phyloP scores from a whole-genome alignment of 1,284 basidiomycete genomes.

The Trametes versicolor region DNA sequence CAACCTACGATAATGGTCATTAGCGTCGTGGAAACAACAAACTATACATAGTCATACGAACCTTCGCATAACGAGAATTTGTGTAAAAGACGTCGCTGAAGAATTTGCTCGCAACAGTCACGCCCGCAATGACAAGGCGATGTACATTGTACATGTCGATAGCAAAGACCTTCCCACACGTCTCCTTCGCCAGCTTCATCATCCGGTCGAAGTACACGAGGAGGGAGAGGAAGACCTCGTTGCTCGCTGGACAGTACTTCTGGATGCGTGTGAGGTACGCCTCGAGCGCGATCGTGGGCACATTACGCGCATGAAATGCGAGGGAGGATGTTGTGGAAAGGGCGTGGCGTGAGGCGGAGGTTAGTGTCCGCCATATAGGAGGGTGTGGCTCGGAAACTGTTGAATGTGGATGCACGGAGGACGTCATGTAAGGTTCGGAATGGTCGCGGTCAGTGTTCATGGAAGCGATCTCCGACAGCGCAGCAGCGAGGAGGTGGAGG shows the following conservation, averaged over 20 bases:
- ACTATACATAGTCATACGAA: conserved; percentile 49
- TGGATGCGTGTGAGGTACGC: conserved; percentile 95
- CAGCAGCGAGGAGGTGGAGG: conserved; percentile 87
- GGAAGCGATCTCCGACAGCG: conserved; percentile 89
- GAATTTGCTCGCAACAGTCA: conserved; percentile 98
- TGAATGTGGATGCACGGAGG: conserved; percentile 39
- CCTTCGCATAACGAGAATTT: conserved; percentile 99
- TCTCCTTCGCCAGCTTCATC: conserved; percentile 74
- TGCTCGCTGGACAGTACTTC: conserved; percentile 98
- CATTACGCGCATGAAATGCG: conserved; percentile 95
- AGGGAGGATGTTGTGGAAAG: conserved; percentile 87
- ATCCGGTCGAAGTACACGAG: conserved; percentile 97
- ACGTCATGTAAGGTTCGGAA: conserved; percentile 38
- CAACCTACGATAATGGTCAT: conserved; percentile 66
- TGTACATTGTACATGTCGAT: conserved; percentile 99
- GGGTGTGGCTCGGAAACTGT: conserved; percentile 42
- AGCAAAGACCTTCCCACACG: conserved; percentile 82
- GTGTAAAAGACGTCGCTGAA: conserved; percentile 99
- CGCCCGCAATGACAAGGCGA: conserved; percentile 92
- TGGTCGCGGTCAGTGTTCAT: conserved; percentile 83
- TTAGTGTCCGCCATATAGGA: conserved; percentile 72
- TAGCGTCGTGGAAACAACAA: conserved; percentile 1
- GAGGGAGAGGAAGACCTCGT: conserved; percentile 95
- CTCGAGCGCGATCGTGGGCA: conserved; percentile 95
- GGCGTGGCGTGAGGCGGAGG: conserved; percentile 83